Evolutionary conservation across 768 basidiomycete species (phyloP).

Genomic region (Gloeopeniophorella convolvens): DNA sequence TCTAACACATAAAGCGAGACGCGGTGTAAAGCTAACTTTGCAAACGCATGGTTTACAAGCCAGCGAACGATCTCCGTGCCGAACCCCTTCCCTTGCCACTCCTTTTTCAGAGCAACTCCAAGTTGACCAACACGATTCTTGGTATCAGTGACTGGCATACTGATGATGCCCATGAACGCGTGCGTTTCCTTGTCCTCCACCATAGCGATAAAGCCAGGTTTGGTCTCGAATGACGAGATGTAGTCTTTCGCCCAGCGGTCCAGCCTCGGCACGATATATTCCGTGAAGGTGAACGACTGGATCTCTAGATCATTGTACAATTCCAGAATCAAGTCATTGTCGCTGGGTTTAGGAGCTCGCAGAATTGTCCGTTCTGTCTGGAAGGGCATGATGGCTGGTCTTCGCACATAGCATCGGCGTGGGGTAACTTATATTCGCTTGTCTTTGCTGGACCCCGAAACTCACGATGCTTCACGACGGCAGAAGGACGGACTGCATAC

Average conservation of each 20-base stretch:
- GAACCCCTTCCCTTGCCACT: conserved; percentile 16
- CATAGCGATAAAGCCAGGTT: conserved; percentile 3
- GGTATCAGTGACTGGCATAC: not conserved
- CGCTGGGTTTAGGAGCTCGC: conserved; percentile 7
- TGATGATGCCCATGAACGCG: conserved; percentile 12
- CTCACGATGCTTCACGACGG: too few relatives aligned
- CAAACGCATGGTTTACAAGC: conserved; percentile 8
- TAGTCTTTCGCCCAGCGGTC: conserved; percentile 9
- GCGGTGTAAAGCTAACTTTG: conserved; percentile 7
- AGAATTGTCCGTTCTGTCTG: conserved; percentile 6
- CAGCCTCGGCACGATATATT: not conserved
- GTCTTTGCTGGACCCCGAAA: too few relatives aligned
- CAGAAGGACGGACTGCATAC: too few relatives aligned
- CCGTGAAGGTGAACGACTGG: conserved; percentile 11
- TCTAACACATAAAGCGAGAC: conserved; percentile 6
- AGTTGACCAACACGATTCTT: conserved; percentile 2
- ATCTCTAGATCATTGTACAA: conserved; percentile 16
- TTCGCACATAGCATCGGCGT: too few relatives aligned
- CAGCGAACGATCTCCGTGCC: conserved; percentile 16
- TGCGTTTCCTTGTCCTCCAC: conserved; percentile 14
- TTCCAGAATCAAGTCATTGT: conserved; percentile 4
- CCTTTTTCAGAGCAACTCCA: conserved; percentile 8
- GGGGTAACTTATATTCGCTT: too few relatives aligned
- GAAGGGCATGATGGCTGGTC: not conserved
- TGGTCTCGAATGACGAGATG: not conserved